Evolutionary conservation across 352 stramenopile species (phyloP), one percentile per base, ranked within the genome.

Genomic region (Blastocystis sp.): DNA sequence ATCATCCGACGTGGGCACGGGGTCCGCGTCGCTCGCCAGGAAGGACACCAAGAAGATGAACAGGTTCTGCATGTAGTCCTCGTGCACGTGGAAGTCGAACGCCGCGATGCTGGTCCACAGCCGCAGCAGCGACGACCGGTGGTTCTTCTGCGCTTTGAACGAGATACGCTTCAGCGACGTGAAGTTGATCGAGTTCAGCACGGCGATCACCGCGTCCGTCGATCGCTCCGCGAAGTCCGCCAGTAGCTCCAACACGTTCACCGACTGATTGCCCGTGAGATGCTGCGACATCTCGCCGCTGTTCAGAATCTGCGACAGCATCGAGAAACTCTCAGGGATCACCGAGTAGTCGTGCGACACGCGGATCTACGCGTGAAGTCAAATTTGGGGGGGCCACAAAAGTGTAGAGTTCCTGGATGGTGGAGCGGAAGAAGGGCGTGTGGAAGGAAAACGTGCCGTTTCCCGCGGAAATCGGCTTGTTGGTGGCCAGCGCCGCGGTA

Each of bases 221-320:
- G 45, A 68, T 38, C 74, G 54, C 24, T 84, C 74, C 10, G 74
- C 74, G 38, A 84, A 84, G 54, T 84, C 74, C 10, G 74, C 74
- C 1, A 84, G 34, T 11, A 84, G 1, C 3, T 84, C 74, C 28
- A 84, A 24, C n/a, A 48, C 48, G 34, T 84, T 84, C 14, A 84
- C n/a, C 11, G 74, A 68, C n/a, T 84, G 52, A 9, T 19, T 52
- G 14, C n/a, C 52, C 3, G 74, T 69, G 48, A 84, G 34, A 6
- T 84, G 74, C 74, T 84, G 74, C 21, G 74, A 69, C 74, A 84
- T 84, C 38, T 84, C 74, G 45, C 69, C 74, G 40, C 74, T 84
- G 54, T 68, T 84, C 3, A 84, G 74, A 2, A 84, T 54, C 54
- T 84, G 74, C 14, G 57, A 28, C 54, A 84, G 54, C 74, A 84